phyloP scores from a whole-genome alignment of 1,284 basidiomycete species.

The Hymenochaete sp. region DNA sequence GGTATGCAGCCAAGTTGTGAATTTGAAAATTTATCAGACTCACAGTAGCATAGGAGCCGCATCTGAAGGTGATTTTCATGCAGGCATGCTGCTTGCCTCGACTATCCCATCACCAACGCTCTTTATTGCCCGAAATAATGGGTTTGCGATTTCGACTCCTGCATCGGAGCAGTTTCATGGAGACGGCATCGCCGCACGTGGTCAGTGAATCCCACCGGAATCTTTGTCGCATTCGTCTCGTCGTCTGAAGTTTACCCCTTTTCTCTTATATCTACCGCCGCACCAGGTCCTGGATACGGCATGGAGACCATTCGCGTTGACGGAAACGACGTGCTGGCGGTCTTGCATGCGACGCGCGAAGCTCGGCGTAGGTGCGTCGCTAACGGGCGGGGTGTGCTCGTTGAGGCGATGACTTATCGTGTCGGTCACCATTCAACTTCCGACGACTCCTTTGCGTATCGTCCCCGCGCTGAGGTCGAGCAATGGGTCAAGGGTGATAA shows the following conservation, averaged over 20 bases:
- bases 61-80: constrained; percentile 73
- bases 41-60: constrained; percentile 50
- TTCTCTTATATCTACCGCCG: background rate
- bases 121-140: constrained; percentile 77
- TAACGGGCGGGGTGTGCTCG: constrained; percentile 74
- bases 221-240: background rate
- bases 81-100: constrained; percentile 68
- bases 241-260: background rate
- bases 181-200: constrained; percentile 82
- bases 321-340: constrained; percentile 89
- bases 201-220: background rate
- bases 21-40: background rate
- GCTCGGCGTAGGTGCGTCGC: constrained; percentile 72
- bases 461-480: constrained; percentile 78
- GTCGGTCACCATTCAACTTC: constrained; percentile 95
- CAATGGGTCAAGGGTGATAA: constrained; percentile 83
- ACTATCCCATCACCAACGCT: constrained; percentile 66
- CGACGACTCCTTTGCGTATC: constrained; percentile 89
- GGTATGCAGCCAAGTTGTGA: constrained; percentile 23
- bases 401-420: constrained; percentile 92
- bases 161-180: constrained; percentile 84
- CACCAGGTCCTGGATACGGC: constrained; percentile 94
- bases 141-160: constrained; percentile 93
- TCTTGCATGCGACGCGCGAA: constrained; percentile 73
- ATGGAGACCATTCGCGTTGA: constrained; percentile 87